Percentiles rank a stretch among this genome's conserved stretches.
phyloP scores from a whole-genome alignment of 2,329 filamentous ascomycete genomes.

The Pseudocercospora vitis region DNA sequence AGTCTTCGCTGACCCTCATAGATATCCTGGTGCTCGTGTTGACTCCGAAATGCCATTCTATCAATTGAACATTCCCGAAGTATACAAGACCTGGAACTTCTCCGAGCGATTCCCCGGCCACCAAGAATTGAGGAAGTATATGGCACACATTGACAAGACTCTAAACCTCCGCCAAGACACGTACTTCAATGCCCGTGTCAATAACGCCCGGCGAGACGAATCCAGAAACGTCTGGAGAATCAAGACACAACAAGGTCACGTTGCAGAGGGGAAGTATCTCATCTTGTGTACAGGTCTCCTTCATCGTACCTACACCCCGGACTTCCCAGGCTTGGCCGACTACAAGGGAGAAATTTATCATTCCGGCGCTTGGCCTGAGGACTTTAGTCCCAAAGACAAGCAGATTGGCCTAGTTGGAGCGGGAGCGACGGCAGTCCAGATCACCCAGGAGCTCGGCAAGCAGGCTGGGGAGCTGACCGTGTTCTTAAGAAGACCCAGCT shows the following conservation, averaged over 20 bases:
- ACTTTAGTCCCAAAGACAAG: conserved; percentile 38
- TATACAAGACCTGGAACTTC: conserved; percentile 57
- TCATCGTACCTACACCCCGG: conserved; percentile 41
- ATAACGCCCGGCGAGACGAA: conserved; percentile 54
- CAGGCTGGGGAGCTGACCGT: conserved; percentile 50
- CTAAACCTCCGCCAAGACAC: conserved; percentile 58
- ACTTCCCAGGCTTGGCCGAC: conserved; percentile 39
- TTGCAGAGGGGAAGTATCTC: conserved; percentile 37
- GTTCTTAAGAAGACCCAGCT: conserved; percentile 67
- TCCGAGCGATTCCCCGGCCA: conserved; percentile 36
- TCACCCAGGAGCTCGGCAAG: conserved; percentile 37
- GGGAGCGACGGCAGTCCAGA: conserved; percentile 46
- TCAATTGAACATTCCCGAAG: conserved; percentile 49
- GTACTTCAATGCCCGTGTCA: conserved; percentile 58
- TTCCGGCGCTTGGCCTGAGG: conserved; percentile 43
- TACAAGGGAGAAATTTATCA: conserved; percentile 46
- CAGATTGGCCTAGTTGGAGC: conserved; percentile 46
- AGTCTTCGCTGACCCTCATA: conserved; percentile 19
- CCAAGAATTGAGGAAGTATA: conserved; percentile 56
- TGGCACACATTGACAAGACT: conserved; percentile 59
- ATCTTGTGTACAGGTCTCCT: conserved; percentile 43
- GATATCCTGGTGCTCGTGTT: conserved; percentile 48
- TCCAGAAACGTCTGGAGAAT: conserved; percentile 51
- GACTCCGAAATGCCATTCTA: conserved; percentile 51
- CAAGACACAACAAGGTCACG: conserved; percentile 50